Conservation (phyloP, 495 filamentous ascomycete species). For the Penicilliopsis zonata region DNA sequence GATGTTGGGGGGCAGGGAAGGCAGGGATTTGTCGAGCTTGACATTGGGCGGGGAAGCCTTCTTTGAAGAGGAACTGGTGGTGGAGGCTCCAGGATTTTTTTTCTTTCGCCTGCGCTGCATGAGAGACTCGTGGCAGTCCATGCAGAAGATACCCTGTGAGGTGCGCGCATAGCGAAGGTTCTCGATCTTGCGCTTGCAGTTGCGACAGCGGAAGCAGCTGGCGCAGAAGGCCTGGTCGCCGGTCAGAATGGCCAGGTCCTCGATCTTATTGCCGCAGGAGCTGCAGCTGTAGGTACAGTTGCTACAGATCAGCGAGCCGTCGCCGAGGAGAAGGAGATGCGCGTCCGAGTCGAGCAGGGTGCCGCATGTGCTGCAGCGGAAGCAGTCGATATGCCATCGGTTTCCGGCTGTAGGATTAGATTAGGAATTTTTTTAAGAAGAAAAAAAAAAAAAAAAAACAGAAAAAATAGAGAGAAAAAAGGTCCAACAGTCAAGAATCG, state of each 20-base stretch:
- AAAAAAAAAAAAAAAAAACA: constrained; percentile 1
- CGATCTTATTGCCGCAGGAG: constrained; percentile 94
- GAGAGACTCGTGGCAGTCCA: constrained; percentile 97
- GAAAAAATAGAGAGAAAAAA: constrained; percentile 2
- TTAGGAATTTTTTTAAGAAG: constrained; percentile 6
- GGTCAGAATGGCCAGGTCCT: constrained; percentile 94
- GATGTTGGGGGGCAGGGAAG: constrained; percentile 74
- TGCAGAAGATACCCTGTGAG: constrained; percentile 98
- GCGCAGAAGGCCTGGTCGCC: constrained; percentile 99
- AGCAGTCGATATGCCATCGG: constrained; percentile 99
- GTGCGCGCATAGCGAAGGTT: constrained; percentile 96
- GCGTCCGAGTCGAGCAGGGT: constrained; percentile 96
- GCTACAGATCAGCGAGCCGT: constrained; percentile 97
- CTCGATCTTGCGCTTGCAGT: constrained; percentile 97
- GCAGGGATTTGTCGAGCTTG: constrained; percentile 86
- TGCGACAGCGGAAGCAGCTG: constrained; percentile 91
- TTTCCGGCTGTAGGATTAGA: constrained; percentile 60
- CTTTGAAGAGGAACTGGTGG: constrained; percentile 35
- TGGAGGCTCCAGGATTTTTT: constrained; percentile 47
- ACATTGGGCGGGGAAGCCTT: constrained; percentile 46
- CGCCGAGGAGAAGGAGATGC: constrained; percentile 91
- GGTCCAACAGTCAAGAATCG: too few relatives aligned
- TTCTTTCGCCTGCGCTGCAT: constrained; percentile 95
- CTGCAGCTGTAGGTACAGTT: constrained; percentile 99
- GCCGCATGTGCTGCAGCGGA: constrained; percentile 92